Base-by-base conservation (phyloP, 495 filamentous ascomycete species). In the Aspergillus bridgeri region DNA sequence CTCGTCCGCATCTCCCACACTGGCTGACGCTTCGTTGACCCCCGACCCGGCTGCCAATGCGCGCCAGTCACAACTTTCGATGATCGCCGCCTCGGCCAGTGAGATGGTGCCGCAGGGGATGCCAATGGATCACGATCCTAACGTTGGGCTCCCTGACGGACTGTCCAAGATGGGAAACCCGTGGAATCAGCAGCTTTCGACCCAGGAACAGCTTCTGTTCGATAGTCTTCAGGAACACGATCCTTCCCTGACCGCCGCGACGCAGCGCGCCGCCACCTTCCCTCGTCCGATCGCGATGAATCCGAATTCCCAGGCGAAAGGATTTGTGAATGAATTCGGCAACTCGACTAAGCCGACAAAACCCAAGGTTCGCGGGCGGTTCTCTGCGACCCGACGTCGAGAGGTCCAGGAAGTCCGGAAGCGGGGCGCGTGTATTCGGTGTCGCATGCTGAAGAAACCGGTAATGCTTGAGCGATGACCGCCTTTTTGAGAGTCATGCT, bases 371-470 rank as follows among this genome's bases (percentile, higher is more conserved):
- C 83, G 91, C 17, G 85, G 87, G 0, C 78, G 85, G 29, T 96
- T 94, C 65, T 80, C 83, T 43, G 79, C 85, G 6, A 75, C 73
- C 3, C 74, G 91, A 53, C 81, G 91, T 49, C 85, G 86, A 64
- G 87, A 96, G 67, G 89, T 96, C 3, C 87, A 91, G 63, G 86
- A 87, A 63, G 84, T 94, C 25, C 81, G 91, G 23, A 90, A 90
- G 64, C 79, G 83, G 23, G 91, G 91, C 20, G 91, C 91, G 15
- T 96, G 91, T 63, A 90, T 92, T 53, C 83, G 91, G 47, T 96
- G 91, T 72, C 82, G 89, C 3, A 91, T 96, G 76, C 75, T 96
- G 11, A 88, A 91, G 65, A 96, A 96, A 72, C 87, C 88, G 2
- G 79, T 82, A 77, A n/a, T 50, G 75, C 29, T 27, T 18, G 29